Percentiles rank a stretch among this genome's conserved stretches.
phyloP scores from a whole-genome alignment of 2,329 filamentous ascomycete species.

The Helicocarpus griseus region DNA sequence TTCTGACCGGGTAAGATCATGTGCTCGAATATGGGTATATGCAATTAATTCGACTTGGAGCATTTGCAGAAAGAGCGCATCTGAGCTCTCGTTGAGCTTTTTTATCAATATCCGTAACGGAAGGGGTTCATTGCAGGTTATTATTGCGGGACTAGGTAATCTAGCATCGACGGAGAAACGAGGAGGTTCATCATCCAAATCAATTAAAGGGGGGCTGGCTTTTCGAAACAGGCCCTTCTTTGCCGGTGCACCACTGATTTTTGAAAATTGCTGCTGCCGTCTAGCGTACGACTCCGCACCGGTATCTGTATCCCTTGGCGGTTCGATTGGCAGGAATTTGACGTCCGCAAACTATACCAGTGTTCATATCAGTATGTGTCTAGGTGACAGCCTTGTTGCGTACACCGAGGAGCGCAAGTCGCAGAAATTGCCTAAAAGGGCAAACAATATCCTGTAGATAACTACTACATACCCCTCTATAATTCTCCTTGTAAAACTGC shows the following conservation, averaged over 20 bases:
- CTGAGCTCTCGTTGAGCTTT: conserved; percentile 59
- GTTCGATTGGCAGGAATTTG: conserved; percentile 88
- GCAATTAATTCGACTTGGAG: conserved; percentile 75
- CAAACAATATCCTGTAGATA: neutral
- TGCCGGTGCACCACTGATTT: conserved; percentile 15
- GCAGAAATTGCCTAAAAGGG: neutral
- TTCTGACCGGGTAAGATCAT: conserved; percentile 63
- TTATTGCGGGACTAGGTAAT: conserved; percentile 73
- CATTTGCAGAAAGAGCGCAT: conserved; percentile 64
- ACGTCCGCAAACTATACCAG: conserved; percentile 45
- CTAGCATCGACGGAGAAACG: conserved; percentile 71
- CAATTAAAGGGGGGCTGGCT: conserved; percentile 18
- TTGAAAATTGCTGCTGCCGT: conserved; percentile 53
- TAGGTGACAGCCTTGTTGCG: too few relatives aligned
- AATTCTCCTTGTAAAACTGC: conserved; percentile 82
- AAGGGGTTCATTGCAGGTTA: conserved; percentile 80
- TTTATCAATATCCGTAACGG: conserved; percentile 72
- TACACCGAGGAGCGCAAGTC: neutral
- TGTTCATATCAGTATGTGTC: conserved; percentile 9
- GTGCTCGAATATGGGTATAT: conserved; percentile 67
- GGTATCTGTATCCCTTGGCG: conserved; percentile 58
- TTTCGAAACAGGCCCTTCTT: conserved; percentile 53
- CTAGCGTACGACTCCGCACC: conserved; percentile 77
- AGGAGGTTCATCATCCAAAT: conserved; percentile 31
- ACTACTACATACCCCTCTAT: conserved; percentile 46